Percentiles rank a stretch among this genome's conserved stretches.
Evolutionary conservation across 2,329 filamentous ascomycete genomes (phyloP).

Genomic region (Chaetomium globosum): DNA sequence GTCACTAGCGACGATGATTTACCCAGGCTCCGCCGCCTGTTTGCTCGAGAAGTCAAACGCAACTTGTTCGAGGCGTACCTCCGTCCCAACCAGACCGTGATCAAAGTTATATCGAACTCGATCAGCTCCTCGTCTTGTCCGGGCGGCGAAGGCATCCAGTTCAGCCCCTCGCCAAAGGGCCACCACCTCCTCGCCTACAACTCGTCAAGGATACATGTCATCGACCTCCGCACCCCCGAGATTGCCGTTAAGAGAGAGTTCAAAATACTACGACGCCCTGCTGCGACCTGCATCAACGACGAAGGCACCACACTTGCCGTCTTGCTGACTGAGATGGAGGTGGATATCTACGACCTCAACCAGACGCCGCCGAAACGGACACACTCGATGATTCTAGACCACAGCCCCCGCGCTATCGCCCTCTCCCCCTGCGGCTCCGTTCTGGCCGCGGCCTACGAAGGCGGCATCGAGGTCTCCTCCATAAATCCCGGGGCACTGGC

Average conservation of each 20-base stretch:
- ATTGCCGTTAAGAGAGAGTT: conserved; percentile 73
- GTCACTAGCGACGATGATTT: conserved; percentile 54
- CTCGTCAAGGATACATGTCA: conserved; percentile 79
- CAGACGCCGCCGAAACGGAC: conserved; percentile 66
- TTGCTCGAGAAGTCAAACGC: conserved; percentile 71
- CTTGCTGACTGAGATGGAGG: conserved; percentile 77
- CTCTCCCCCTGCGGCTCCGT: conserved; percentile 81
- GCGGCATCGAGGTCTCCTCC: conserved; percentile 85
- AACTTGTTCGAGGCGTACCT: conserved; percentile 78
- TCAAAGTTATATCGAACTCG: conserved; percentile 81
- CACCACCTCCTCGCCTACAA: conserved; percentile 78
- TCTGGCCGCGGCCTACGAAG: conserved; percentile 80
- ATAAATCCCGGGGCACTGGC: conserved; percentile 64
- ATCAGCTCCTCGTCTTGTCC: conserved; percentile 83
- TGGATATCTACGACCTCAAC: conserved; percentile 79
- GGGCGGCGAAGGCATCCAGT: conserved; percentile 82
- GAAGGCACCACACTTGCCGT: conserved; percentile 77
- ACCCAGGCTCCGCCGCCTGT: conserved; percentile 63
- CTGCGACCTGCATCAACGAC: conserved; percentile 77
- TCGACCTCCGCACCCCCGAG: conserved; percentile 65
- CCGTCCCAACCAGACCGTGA: conserved; percentile 67
- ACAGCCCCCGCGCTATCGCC: conserved; percentile 75
- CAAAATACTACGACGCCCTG: conserved; percentile 74
- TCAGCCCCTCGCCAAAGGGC: conserved; percentile 75
- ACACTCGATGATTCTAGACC: conserved; percentile 76